phyloP scores from a whole-genome alignment of 768 basidiomycete genomes.

The Boletus bicolor region DNA sequence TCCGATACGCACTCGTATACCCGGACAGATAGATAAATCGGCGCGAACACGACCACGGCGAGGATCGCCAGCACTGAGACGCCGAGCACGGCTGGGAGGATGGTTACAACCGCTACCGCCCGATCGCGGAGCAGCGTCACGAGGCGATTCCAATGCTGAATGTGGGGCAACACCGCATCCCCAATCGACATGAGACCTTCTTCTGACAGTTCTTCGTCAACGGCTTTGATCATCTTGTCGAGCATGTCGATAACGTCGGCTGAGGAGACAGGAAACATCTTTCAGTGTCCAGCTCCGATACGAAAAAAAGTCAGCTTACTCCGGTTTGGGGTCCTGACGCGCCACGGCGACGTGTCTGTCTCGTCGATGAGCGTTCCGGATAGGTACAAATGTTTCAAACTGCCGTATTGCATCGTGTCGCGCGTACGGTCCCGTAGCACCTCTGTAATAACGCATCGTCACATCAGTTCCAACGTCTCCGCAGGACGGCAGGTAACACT shows the following conservation, averaged over 20 bases:
- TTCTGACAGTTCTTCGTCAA: constrained; percentile 18
- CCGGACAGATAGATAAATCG: constrained; percentile 6
- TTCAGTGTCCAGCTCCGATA: background rate
- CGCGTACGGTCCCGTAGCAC: constrained; percentile 1
- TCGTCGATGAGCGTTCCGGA: constrained; percentile 17
- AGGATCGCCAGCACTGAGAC: constrained; percentile 19
- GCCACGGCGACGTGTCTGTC: constrained; percentile 15
- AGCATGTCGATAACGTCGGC: constrained; percentile 16
- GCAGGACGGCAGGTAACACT: background rate
- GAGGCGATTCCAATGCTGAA: constrained; percentile 22
- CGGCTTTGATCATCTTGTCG: constrained; percentile 18
- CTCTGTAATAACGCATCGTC: constrained; percentile 2
- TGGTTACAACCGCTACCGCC: background rate
- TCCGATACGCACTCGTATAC: constrained; percentile 9
- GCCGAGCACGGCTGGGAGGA: constrained; percentile 17
- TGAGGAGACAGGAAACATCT: background rate
- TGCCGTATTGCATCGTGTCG: constrained; percentile 8
- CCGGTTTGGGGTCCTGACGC: constrained; percentile 16
- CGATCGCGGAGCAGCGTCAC: background rate
- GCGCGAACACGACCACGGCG: constrained; percentile 2
- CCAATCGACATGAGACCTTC: constrained; percentile 18
- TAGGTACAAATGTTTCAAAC: constrained; percentile 16
- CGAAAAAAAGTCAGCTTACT: background rate
- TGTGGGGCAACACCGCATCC: constrained; percentile 16
- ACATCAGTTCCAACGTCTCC: background rate